These are phyloP conservation scores for Phaeotremella fagi DNA, from an alignment of 768 basidiomycete genomes.

Conservation along the genomic window DNA sequence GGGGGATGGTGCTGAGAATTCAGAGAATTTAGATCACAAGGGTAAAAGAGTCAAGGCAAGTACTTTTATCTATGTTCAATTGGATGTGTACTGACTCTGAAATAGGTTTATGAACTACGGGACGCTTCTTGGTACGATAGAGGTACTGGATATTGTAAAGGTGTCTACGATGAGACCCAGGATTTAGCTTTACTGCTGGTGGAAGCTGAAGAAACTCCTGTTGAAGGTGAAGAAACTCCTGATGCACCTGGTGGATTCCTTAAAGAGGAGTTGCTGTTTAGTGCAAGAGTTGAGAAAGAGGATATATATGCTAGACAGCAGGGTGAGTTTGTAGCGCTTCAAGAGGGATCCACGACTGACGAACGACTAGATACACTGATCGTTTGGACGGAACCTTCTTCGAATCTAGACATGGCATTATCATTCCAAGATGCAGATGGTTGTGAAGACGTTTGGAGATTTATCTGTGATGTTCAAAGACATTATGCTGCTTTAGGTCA, in stretches of 20 bases:
- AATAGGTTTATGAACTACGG: slow-evolving; percentile 88
- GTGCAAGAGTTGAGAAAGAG: slow-evolving; percentile 49
- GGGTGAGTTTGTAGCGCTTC: slow-evolving; percentile 49
- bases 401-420: slow-evolving; percentile 84
- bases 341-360: slow-evolving; percentile 7
- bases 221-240: slow-evolving; percentile 10
- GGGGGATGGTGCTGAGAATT: no score
- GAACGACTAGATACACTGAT: slow-evolving; percentile 79
- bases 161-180: slow-evolving; percentile 56
- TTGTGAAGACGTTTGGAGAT: slow-evolving; percentile 95
- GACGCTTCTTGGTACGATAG: slow-evolving; percentile 90
- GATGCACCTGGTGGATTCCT: slow-evolving; percentile 41
- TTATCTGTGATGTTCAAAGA: slow-evolving; percentile 84
- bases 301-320: slow-evolving; percentile 47
- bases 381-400: slow-evolving; percentile 93
- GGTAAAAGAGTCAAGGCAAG: slow-evolving; percentile 41
- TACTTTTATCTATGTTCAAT: not conserved
- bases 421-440: slow-evolving; percentile 96
- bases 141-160: slow-evolving; percentile 94
- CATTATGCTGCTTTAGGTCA: slow-evolving; percentile 49
- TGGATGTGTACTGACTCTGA: not conserved
- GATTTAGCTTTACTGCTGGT: slow-evolving; percentile 48
- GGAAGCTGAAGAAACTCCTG: slow-evolving; percentile 37
- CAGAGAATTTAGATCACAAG: slow-evolving; percentile 1
- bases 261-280: slow-evolving; percentile 58